Evolutionary conservation across 1,284 basidiomycete species (phyloP), one percentile per base, ranked within the genome.

Genomic region (Microbotryum lychnidis-dioicae): DNA sequence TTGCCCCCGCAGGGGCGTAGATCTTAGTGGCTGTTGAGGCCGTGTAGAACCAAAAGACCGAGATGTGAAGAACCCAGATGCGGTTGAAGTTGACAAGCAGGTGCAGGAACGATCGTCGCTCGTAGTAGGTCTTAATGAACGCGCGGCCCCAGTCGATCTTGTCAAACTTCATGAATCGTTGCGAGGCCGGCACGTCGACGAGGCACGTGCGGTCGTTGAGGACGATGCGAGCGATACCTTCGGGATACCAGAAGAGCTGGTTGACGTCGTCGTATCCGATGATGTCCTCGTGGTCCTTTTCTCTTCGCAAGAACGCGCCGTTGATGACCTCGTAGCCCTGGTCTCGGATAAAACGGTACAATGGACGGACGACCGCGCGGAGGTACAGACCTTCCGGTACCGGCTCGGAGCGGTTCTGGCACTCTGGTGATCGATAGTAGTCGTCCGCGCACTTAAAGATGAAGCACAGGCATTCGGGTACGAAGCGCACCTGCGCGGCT

Each of bases 381-480:
- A 99, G 80, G 75, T 97, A 99, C 20, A 97, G 80, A 2, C 94
- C 96, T 72, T 98, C 96, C 0, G 92, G 91, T 0, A 97, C 91
- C 0, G 93, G 85, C 63, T 97, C 94, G 62, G 91, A 80, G 60
- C 91, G 81, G 76, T 85, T 91, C 77, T 98, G 96, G 74, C 96
- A 98, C 75, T 98, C 96, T n/a, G 93, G 87, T 20, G 91, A 94
- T 52, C 94, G 92, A 77, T 99, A 98, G 77, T 97, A 98, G 78
- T 99, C 94, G 76, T 98, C 94, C 27, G 94, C 96, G 74, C 96
- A 98, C 80, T 99, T 97, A 87, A 98, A 98, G 77, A 98, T 96
- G 82, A 97, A 98, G 78, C 92, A 97, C 58, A 97, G 78, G 73
- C 91, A 94, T 76, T 99, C 94, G 27, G 96, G 94, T 49, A 91